A percentile compares a stretch with the other conserved stretches of the same genome.
These are phyloP conservation scores for Tritrichomonas musculus DNA, from an alignment of 208 protist species.

Conservation along the genomic window DNA sequence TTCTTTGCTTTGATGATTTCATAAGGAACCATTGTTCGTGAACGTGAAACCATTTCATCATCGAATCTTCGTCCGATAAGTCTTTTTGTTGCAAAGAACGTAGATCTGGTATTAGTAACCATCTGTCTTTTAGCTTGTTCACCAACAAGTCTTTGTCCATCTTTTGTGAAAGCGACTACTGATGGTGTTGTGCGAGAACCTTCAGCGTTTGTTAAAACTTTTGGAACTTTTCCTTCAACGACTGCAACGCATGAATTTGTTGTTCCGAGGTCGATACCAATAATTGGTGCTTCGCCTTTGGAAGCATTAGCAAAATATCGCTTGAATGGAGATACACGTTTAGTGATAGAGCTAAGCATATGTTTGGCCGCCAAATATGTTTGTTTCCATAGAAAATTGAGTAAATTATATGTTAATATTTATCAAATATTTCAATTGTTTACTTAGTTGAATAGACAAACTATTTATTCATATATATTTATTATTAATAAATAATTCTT, in stretches of 20 bases:
- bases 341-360: background rate
- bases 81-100: conserved; percentile 81
- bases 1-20: conserved; percentile 80
- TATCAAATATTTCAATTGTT: too few species aligned
- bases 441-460: too few species aligned
- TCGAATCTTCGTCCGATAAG: conserved; percentile 68
- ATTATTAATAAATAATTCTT: too few species aligned
- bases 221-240: conserved; percentile 52
- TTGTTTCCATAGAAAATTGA: too few species aligned
- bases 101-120: conserved; percentile 77
- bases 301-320: background rate
- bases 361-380: too few species aligned
- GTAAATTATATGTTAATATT: too few species aligned
- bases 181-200: conserved; percentile 66
- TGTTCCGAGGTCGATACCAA: conserved; percentile 73
- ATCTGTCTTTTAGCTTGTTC: conserved; percentile 64
- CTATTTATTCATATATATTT: too few species aligned
- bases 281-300: conserved; percentile 47
- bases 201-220: conserved; percentile 66
- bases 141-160: conserved; percentile 58
- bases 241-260: conserved; percentile 69
- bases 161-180: conserved; percentile 60
- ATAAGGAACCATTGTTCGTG: conserved; percentile 72
- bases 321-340: background rate
- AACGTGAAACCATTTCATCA: conserved; percentile 57